Conservation (phyloP, 495 filamentous ascomycete species). For the Aspergillus incahuasiensis region DNA sequence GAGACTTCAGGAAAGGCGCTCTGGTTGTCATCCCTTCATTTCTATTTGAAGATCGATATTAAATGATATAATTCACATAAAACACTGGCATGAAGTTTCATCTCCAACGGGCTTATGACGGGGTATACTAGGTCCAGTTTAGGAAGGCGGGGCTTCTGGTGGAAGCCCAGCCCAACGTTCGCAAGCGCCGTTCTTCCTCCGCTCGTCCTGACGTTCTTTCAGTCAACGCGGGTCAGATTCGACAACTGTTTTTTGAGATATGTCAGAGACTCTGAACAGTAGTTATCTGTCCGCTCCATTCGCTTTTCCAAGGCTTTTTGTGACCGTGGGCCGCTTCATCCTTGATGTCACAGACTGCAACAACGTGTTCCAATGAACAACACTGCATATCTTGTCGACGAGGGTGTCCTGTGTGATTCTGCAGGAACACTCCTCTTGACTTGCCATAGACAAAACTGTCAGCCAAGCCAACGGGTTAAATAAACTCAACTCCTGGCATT, state of each 20-base stretch:
- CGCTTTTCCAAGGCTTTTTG: not conserved
- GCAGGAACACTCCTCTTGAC: constrained; percentile 3
- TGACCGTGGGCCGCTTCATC: not conserved
- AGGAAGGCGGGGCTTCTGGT: constrained; percentile 6
- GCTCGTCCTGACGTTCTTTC: not conserved
- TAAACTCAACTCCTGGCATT: not conserved
- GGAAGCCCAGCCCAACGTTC: not conserved
- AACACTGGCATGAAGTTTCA: constrained; percentile 1
- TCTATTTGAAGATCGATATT: not conserved
- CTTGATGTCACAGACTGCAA: not conserved
- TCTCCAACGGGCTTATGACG: not conserved
- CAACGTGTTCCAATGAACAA: constrained; percentile 4
- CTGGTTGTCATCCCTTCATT: not conserved
- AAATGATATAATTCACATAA: not conserved
- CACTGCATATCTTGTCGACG: not conserved
- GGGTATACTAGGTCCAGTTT: constrained; percentile 2
- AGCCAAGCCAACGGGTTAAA: not conserved
- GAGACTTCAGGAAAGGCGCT: not conserved
- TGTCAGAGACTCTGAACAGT: too few species aligned
- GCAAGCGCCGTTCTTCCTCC: not conserved
- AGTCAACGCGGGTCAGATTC: too few species aligned
- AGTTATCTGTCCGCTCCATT: not conserved
- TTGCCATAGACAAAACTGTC: not conserved
- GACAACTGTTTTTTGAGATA: too few species aligned
- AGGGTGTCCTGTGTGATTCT: not conserved